Base-by-base conservation (phyloP, 176 grass and related monocot species). In the Aechmea fasciata region DNA sequence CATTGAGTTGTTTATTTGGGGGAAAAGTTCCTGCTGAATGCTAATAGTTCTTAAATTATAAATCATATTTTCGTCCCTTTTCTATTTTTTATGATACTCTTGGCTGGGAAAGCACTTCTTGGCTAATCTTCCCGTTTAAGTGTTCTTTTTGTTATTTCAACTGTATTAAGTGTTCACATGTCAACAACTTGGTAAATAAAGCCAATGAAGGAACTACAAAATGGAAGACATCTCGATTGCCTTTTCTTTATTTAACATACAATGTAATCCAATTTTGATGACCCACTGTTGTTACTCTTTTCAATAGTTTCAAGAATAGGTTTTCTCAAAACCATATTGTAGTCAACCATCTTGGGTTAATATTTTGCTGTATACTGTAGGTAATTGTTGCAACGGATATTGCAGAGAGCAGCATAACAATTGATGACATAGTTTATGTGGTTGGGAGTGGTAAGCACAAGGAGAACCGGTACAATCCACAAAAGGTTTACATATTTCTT, bases 371-470 rank as follows among this genome's bases (percentile, higher is more conserved):
- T 74, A 11, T 82, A 13, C 79, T 90, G 66, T 82, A 92, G 93
- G 81, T 96, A 76, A 96, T 96, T 87, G 68, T 92, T 80, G 88
- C 93, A 66, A 96, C 93, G 69, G 93, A 96, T 87, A 90, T 96
- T 81, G 93, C 93, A 61, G 93, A 96, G 81, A 96, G 88, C 24
- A 96, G 88, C 71, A 96, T 92, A 82, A 96, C 93, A 78, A 96
- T 96, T 87, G 93, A 96, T 73, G 93, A 96, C 69, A 89, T 96
- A 67, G 75, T 92, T 69, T 96, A 96, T 87, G 93, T 96, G 67
- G 74, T 92, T 84, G 93, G 90, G 75, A 84, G 83, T 71, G 93
- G 93, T 62, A 96, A 91, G 71, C 93, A 96, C 81, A 96, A 96
- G 74, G 86, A 92, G 78, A 96, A 91, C 54, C 86, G 88, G 15